Percentiles rank a stretch among this genome's conserved stretches.
These are phyloP conservation scores for Echium plantagineum DNA, from an alignment of 257 asterid species.

Conservation along the genomic window DNA sequence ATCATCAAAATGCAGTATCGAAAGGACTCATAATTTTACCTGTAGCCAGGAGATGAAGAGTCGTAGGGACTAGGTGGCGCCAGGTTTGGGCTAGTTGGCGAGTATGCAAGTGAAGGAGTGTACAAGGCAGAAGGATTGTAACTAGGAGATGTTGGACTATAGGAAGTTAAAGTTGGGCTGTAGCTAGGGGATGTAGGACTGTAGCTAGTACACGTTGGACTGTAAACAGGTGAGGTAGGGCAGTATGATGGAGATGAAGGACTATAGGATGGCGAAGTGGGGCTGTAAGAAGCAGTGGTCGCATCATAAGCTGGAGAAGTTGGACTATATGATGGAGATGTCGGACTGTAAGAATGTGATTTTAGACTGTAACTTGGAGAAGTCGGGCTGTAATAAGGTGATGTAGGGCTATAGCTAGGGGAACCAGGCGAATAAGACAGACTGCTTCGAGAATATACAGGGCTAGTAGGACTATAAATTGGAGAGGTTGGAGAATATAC, in stretches of 20 bases:
- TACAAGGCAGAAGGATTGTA: constrained; percentile 78
- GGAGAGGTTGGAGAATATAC: constrained; percentile 29
- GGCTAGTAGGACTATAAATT: constrained; percentile 86
- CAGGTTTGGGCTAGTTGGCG: constrained; percentile 86
- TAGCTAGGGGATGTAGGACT: constrained; percentile 69
- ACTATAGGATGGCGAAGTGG: constrained; percentile 71
- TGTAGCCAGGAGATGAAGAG: constrained; percentile 94
- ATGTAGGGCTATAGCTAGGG: constrained; percentile 61
- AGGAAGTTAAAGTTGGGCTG: constrained; percentile 75
- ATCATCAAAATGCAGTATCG: background rate
- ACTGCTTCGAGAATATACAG: constrained; percentile 87
- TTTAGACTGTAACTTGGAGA: constrained; percentile 84
- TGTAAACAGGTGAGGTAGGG: constrained; percentile 70
- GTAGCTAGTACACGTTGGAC: constrained; percentile 52
- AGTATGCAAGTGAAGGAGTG: constrained; percentile 88
- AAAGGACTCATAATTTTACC: constrained; percentile 28
- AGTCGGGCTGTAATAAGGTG: constrained; percentile 44
- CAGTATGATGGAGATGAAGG: constrained; percentile 74
- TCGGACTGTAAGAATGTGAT: constrained; percentile 65
- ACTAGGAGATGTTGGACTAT: constrained; percentile 74
- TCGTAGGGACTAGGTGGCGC: constrained; percentile 87
- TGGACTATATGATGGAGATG: constrained; percentile 73
- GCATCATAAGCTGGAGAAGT: too few relatives aligned
- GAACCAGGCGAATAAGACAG: constrained; percentile 84
- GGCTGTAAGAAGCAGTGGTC: too few relatives aligned